Evolutionary conservation across 208 protist genomes (phyloP).

Genomic region (Acanthamoeba polyphaga): DNA sequence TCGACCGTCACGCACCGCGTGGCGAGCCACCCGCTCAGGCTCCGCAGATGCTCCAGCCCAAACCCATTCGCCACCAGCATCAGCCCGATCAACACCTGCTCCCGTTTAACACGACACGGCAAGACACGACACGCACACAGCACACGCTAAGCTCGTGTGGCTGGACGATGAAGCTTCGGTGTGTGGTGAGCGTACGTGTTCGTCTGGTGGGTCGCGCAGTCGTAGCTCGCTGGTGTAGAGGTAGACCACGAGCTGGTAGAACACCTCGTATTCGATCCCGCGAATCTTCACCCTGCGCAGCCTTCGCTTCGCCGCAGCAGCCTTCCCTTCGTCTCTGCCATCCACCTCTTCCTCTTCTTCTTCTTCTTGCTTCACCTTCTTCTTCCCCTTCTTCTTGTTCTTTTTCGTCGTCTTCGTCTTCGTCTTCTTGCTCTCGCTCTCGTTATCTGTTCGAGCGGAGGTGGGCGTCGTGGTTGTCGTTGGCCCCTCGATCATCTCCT

Average conservation of each 20-base stretch:
- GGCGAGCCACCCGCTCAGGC: conserved; percentile 43
- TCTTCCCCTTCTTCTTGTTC: not conserved
- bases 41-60: conserved; percentile 37
- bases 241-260: conserved; percentile 71
- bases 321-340: not conserved
- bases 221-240: conserved; percentile 69
- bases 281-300: not conserved
- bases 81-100: not conserved
- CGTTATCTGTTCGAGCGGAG: not conserved
- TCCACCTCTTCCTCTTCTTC: not conserved
- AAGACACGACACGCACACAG: not conserved
- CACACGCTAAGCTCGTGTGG: not conserved
- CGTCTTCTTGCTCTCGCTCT: not conserved
- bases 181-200: not conserved
- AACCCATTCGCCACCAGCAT: conserved; percentile 63
- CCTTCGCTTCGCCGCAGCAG: not conserved
- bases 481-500: conserved; percentile 21
- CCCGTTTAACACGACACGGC: not conserved
- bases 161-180: not conserved
- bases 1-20: conserved; percentile 53
- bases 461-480: not conserved
- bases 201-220: conserved; percentile 48
- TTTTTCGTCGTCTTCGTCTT: not conserved
- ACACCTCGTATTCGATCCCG: conserved; percentile 20
- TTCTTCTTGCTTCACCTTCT: not conserved